Evolutionary conservation across 495 filamentous ascomycete genomes (phyloP), one percentile per base, ranked within the genome.

Genomic region (Daldinia childiae): DNA sequence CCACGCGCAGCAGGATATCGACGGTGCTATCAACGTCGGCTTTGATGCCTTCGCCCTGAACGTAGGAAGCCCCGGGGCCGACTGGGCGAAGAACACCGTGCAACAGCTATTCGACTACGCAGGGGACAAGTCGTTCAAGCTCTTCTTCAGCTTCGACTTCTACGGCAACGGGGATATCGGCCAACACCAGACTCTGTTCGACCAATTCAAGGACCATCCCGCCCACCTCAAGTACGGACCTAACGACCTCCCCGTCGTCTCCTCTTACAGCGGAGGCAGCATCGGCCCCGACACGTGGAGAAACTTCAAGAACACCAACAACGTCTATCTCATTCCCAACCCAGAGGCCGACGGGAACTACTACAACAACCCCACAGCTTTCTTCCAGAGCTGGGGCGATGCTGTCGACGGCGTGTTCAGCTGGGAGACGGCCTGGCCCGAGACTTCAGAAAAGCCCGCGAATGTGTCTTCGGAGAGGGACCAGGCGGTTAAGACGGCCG

Each of bases 101-200:
- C 66, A 75, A n/a, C 68, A 73, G 34, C 75, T 81, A 27, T 82
- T 80, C 69, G 64, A 77, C 34, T 74, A 71, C 24, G 80, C 79
- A 8, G 54, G 48, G 6, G 54, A 34, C 48, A 61, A 65, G 43
- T 64, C 68, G 30, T 81, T 83, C 65, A 79, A 79, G 71, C 75
- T 81, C 4, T 79, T 83, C 71, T 80, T 83, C 61, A 79, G 76
- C 34, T 82, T 81, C 56, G 81, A 81, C 64, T 79, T 81, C 54
- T 73, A 68, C 58, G 75, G 69, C 29, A 75, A 71, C 17, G 77
- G 56, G 8, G 65, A 74, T 60, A 75, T 77, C 29, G 38, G 38
- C 21, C 62, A 62, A 14, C 77, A 80, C 58, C 76, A 62, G 34
- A 38, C 41, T 26, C 73, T 79, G 26, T 74, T 79, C 54, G 21